Percentiles rank a stretch among this genome's conserved stretches.
Evolutionary conservation across 2,329 filamentous ascomycete species (phyloP).

Genomic region (Pseudofabraea citricarpa): DNA sequence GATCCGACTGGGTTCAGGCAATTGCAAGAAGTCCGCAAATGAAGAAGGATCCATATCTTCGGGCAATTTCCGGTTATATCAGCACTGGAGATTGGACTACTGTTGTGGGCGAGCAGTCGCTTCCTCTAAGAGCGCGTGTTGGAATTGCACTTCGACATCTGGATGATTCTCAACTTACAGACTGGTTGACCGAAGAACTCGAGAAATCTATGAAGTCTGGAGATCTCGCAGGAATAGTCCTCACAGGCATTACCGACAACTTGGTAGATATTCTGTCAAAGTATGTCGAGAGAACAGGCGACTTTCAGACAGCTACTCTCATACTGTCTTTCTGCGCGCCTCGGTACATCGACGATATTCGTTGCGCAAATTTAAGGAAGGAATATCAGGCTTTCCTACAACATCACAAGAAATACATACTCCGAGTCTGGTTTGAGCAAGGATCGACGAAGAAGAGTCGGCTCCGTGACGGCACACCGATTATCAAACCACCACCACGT

Average conservation of each 20-base stretch:
- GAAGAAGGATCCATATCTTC: constrained; percentile 72
- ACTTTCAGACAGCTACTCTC: constrained; percentile 74
- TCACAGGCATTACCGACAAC: constrained; percentile 70
- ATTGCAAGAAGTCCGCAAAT: constrained; percentile 29
- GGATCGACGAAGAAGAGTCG: constrained; percentile 65
- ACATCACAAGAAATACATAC: constrained; percentile 68
- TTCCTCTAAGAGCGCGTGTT: constrained; percentile 70
- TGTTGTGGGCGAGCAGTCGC: constrained; percentile 67
- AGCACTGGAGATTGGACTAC: constrained; percentile 71
- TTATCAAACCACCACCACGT: constrained; percentile 58
- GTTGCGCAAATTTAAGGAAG: constrained; percentile 69
- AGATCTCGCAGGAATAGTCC: constrained; percentile 71
- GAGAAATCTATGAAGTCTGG: constrained; percentile 57
- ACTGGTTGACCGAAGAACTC: constrained; percentile 65
- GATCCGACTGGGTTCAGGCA: constrained; percentile 22
- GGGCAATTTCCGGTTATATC: constrained; percentile 74
- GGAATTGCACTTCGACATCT: constrained; percentile 68
- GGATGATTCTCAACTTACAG: constrained; percentile 54
- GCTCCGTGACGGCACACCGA: constrained; percentile 57
- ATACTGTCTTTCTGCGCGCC: constrained; percentile 71
- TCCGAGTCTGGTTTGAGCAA: constrained; percentile 73
- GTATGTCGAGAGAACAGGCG: constrained; percentile 70
- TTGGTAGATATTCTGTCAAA: constrained; percentile 71
- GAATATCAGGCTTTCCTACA: constrained; percentile 68
- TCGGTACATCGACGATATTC: constrained; percentile 70